These are phyloP conservation scores for Tremella mesenterica DNA, from an alignment of 768 basidiomycete species.

Conservation along the genomic window DNA sequence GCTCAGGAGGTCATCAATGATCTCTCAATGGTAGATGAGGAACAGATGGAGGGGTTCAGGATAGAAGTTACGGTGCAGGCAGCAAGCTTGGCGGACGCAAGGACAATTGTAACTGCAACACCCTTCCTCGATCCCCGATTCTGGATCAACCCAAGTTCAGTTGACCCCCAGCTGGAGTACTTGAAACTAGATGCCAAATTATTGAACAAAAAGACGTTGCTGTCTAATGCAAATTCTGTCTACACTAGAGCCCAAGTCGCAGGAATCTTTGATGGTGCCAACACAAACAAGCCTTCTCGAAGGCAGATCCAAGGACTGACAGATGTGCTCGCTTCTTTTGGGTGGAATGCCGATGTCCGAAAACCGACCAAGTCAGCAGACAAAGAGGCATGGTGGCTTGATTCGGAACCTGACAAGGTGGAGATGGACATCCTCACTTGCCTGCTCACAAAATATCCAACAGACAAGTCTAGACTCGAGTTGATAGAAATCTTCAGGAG, in stretches of 20 bases:
- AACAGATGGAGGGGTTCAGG: slow-evolving; percentile 14
- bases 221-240: slow-evolving; percentile 24
- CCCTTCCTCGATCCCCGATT: slow-evolving; percentile 7
- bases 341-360: slow-evolving; percentile 15
- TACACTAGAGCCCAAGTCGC: slow-evolving; percentile 8
- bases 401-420: background rate
- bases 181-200: background rate
- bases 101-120: slow-evolving; percentile 1
- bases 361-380: slow-evolving; percentile 6
- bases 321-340: slow-evolving; percentile 17
- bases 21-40: slow-evolving; percentile 2
- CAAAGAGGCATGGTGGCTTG: slow-evolving; percentile 8
- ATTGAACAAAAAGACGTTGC: background rate
- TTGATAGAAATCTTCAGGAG: background rate
- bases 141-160: slow-evolving; percentile 7
- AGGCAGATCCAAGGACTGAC: slow-evolving; percentile 9
- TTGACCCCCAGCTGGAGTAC: background rate
- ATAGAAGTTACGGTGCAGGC: slow-evolving; percentile 22
- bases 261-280: slow-evolving; percentile 6
- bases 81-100: slow-evolving; percentile 3
- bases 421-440: background rate
- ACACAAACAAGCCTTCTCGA: background rate
- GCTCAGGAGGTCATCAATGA: slow-evolving; percentile 13
- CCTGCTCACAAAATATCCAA: background rate
- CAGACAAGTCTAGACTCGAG: background rate